Conservation (phyloP, 2,329 filamentous ascomycete genomes). For the Sclerotiophoma versabilis region DNA sequence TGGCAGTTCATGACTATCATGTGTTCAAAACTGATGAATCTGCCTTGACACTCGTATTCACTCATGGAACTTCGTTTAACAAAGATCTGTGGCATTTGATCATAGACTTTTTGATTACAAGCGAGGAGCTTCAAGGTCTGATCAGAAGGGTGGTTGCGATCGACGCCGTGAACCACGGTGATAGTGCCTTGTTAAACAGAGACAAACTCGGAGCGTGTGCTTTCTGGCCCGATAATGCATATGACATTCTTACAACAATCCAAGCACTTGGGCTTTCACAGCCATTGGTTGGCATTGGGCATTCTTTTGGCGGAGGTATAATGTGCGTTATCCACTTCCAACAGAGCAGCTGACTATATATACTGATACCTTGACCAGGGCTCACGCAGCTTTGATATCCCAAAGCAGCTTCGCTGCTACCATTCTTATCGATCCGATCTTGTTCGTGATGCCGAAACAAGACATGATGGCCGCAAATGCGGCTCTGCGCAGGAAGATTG, state of each 20-base stretch:
- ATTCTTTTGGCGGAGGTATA: neutral
- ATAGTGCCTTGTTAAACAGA: neutral
- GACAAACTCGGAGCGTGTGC: neutral
- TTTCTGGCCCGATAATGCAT: neutral
- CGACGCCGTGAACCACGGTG: neutral
- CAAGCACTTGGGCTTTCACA: too few species aligned
- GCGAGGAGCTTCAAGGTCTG: neutral
- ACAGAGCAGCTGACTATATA: neutral
- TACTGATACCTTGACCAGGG: neutral
- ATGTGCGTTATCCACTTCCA: neutral
- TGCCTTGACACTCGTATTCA: neutral
- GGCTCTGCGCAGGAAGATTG: too few species aligned
- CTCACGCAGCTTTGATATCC: neutral
- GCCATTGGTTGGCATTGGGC: neutral
- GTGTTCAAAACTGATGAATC: neutral
- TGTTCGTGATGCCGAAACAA: too few species aligned
- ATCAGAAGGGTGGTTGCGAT: neutral
- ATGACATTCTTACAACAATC: neutral
- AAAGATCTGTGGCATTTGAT: neutral
- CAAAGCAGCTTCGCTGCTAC: too few species aligned
- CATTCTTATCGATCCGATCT: too few species aligned
- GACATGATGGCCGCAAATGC: too few species aligned
- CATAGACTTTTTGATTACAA: neutral
- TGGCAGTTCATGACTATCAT: neutral
- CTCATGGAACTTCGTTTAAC: slow-evolving; percentile 2